Evolutionary conservation across 1,284 basidiomycete genomes (phyloP), one percentile per base, ranked within the genome.

Genomic region (Neotropicomus parvogracilis): DNA sequence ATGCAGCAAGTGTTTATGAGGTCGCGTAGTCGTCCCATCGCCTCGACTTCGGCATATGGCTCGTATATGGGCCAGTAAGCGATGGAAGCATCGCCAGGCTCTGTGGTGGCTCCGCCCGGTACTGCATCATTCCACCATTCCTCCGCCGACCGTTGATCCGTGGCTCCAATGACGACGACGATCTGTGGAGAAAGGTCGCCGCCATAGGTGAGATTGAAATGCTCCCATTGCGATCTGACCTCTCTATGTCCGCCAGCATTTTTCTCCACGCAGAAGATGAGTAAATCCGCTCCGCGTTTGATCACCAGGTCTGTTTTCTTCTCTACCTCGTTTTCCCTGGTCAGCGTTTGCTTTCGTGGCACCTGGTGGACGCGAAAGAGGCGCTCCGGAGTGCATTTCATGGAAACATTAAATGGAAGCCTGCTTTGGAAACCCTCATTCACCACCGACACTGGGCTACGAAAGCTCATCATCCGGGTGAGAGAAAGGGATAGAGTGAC

Each of bases 101-200:
- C 36, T 8, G 33, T 33, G 14, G 16, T 6, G 27, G 35, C 19
- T n/a, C 27, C 35, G 16, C 47, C 51, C 4, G 33, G 24, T 7
- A 55, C 27, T 1, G 33, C 24, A 19, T 31, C 17, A 6, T 26
- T 48, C 62, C 59, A 61, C 59, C 59, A 61, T 44, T 49, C 39
- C 21, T 52, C 40, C 20, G 59, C 61, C 3, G 59, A 58, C 19
- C 1, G 17, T 28, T 54, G 54, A 17, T 62, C 49, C 3, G 28
- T 40, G 3, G 52, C 53, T 33, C 63, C 63, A 2, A 54, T 43
- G 41, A 65, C 6, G 14, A 65, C 14, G 13, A 64, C 52, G 13
- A 64, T 51, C 17, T 56, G 63, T 21, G 60, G 63, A 3, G 60
- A 58, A 35, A 62, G 52, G 6, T 64, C 63, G 14, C 59, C 61